Evolutionary conservation across 208 protist species (phyloP), one percentile per base, ranked within the genome.

Genomic region (Crithidia fasciculata): DNA sequence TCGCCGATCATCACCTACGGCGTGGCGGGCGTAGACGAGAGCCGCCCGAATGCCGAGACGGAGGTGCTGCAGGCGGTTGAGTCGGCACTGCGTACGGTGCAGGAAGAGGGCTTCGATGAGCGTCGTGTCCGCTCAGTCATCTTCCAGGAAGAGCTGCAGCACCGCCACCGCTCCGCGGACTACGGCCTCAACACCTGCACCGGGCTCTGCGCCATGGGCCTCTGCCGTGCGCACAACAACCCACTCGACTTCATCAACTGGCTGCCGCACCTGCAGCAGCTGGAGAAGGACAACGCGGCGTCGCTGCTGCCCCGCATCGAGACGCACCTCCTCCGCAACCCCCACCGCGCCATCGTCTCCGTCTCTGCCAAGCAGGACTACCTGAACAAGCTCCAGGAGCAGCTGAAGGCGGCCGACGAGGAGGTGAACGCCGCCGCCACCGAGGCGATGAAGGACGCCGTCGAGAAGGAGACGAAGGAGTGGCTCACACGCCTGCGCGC

Each of bases 111-210:
- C 53, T 97, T 97, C 72, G 86, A 94, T 55, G 66, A 88, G 61
- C 78, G 90, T 8, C 84, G 90, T 36, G 91, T 97, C 55, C 70
- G 84, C 54, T 93, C 90, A 15, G 90, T 96, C 53, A 85, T 97
- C 41, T 95, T 96, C 69, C 92, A 96, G 64, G 90, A 94, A 62
- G 92, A 96, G 72, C 83, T 97, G 60, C 84, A 89, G 78, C 91
- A 96, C 71, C 84, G 91, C 28, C 94, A 97, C 77, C 92, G 94
- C 19, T 84, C 89, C 47, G 89, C 92, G 4, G 86, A 94, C 58
- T 96, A 95, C 77, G 94, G 94, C 4, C 78, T 96, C 40, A 88
- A 94, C 72, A 74, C 94, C 40, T 94, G 88, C 75, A 88, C 89
- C 3, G 81, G 82, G 0, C 81, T 94, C 37, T 95, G 87, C 65